Evolutionary conservation across 768 basidiomycete species (phyloP).

Genomic region (Naganishia friedmannii): DNA sequence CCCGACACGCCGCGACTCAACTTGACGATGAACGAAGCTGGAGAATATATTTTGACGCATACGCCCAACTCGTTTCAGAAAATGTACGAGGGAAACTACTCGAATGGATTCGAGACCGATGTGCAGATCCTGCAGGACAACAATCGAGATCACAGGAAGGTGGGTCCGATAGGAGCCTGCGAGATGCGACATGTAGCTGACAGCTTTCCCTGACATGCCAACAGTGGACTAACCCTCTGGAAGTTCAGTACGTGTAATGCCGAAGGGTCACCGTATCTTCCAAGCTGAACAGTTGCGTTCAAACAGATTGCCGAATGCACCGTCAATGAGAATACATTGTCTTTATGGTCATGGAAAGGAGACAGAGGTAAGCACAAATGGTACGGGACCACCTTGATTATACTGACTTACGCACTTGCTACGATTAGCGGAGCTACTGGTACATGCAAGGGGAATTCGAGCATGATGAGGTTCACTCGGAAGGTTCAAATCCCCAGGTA

Average conservation of each 20-base stretch:
- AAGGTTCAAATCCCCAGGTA: conserved; percentile 43
- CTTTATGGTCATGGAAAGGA: conserved; percentile 94
- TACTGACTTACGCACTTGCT: conserved; percentile 43
- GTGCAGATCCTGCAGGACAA: conserved; percentile 59
- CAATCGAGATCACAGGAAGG: conserved; percentile 67
- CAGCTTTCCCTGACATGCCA: background rate
- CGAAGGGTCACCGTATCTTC: background rate
- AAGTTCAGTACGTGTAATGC: conserved; percentile 41
- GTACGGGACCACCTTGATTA: conserved; percentile 33
- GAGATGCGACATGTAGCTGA: background rate
- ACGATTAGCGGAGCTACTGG: conserved; percentile 72
- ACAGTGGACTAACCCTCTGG: conserved; percentile 77
- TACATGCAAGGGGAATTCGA: conserved; percentile 71
- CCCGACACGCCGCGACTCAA: conserved; percentile 55
- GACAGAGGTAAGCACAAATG: conserved; percentile 65
- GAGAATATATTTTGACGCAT: conserved; percentile 74
- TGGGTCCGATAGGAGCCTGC: background rate
- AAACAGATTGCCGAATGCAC: conserved; percentile 77
- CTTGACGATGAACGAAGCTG: conserved; percentile 74
- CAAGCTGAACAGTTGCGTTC: background rate
- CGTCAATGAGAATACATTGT: conserved; percentile 86
- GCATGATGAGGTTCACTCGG: conserved; percentile 59
- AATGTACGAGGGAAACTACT: conserved; percentile 68
- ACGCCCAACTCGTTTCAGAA: conserved; percentile 58
- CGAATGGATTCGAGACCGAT: conserved; percentile 54